A percentile compares a stretch with the other conserved stretches of the same genome.
Conservation (phyloP, 2,329 filamentous ascomycete genomes). For the Talaromyces verruculosus region DNA sequence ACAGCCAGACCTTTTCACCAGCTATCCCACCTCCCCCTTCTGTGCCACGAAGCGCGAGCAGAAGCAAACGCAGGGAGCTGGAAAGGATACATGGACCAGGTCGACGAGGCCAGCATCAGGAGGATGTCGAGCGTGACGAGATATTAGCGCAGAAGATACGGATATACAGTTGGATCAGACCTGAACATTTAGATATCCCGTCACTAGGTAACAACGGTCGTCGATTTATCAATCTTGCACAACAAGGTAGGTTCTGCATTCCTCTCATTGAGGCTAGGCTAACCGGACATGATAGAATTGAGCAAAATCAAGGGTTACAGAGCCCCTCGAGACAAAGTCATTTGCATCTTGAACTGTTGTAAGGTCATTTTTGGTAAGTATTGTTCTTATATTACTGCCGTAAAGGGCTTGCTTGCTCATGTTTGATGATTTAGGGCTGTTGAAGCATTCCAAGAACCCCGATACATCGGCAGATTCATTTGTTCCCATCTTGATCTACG, state of each 20-base stretch:
- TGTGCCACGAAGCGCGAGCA: conserved; percentile 57
- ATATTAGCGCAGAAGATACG: conserved; percentile 94
- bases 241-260: conserved; percentile 64
- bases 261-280: neutral
- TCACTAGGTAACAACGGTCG: conserved; percentile 80
- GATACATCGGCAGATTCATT: conserved; percentile 97
- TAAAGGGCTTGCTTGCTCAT: neutral
- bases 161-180: conserved; percentile 92
- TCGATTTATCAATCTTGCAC: conserved; percentile 83
- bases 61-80: conserved; percentile 66
- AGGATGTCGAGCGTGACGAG: conserved; percentile 94
- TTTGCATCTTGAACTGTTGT: conserved; percentile 97
- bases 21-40: conserved; percentile 80
- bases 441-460: conserved; percentile 80
- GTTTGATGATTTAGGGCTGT: conserved; percentile 58
- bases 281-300: conserved; percentile 60
- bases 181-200: conserved; percentile 91
- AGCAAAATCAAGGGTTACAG: conserved; percentile 96
- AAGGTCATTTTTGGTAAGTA: conserved; percentile 92
- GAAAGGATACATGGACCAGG: conserved; percentile 74
- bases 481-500: conserved; percentile 91
- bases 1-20: conserved; percentile 93
- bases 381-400: neutral
- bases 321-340: conserved; percentile 96
- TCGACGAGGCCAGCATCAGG: conserved; percentile 91